A percentile compares a stretch with the other conserved stretches of the same genome.
These are phyloP conservation scores for Tricholoma terreum DNA, from an alignment of 768 basidiomycete genomes.

Conservation along the genomic window DNA sequence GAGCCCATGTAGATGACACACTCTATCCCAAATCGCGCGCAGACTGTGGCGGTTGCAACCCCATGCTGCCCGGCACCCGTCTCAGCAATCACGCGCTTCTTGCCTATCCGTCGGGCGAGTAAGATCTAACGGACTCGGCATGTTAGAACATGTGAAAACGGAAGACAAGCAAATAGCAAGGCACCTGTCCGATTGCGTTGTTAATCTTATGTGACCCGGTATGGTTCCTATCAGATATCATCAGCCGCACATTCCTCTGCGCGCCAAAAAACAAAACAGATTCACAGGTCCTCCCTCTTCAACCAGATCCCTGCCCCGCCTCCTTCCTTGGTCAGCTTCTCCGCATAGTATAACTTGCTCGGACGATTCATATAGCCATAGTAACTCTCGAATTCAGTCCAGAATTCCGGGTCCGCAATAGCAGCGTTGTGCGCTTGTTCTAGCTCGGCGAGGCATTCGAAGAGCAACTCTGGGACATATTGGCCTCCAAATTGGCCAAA, in stretches of 20 bases:
- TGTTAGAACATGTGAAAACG: neutral
- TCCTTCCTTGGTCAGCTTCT: slow-evolving; percentile 83
- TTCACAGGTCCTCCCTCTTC: slow-evolving; percentile 90
- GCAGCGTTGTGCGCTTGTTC: slow-evolving; percentile 89
- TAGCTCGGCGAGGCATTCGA: slow-evolving; percentile 87
- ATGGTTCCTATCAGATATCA: slow-evolving; percentile 64
- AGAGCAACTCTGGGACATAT: slow-evolving; percentile 95
- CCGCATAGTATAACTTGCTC: slow-evolving; percentile 86
- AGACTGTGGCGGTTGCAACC: slow-evolving; percentile 97
- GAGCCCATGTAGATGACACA: slow-evolving; percentile 98
- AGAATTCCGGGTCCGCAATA: slow-evolving; percentile 84
- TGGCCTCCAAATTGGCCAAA: slow-evolving; percentile 98
- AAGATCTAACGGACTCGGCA: slow-evolving; percentile 64
- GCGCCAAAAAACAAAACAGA: slow-evolving; percentile 27
- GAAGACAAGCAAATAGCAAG: neutral
- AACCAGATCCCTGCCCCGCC: slow-evolving; percentile 97
- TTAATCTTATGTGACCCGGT: slow-evolving; percentile 99
- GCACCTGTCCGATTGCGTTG: slow-evolving; percentile 95
- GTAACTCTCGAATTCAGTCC: slow-evolving; percentile 85
- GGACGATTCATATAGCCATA: slow-evolving; percentile 96
- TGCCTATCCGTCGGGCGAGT: slow-evolving; percentile 90
- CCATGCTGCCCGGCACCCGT: slow-evolving; percentile 99
- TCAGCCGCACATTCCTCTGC: slow-evolving; percentile 5
- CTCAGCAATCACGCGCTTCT: slow-evolving; percentile 97
- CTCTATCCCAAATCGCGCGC: slow-evolving; percentile 93